A percentile compares a stretch with the other conserved stretches of the same genome.
These are phyloP conservation scores for Amborella trichopoda DNA, from an alignment of 164 flowering plant species.

Conservation along the genomic window DNA sequence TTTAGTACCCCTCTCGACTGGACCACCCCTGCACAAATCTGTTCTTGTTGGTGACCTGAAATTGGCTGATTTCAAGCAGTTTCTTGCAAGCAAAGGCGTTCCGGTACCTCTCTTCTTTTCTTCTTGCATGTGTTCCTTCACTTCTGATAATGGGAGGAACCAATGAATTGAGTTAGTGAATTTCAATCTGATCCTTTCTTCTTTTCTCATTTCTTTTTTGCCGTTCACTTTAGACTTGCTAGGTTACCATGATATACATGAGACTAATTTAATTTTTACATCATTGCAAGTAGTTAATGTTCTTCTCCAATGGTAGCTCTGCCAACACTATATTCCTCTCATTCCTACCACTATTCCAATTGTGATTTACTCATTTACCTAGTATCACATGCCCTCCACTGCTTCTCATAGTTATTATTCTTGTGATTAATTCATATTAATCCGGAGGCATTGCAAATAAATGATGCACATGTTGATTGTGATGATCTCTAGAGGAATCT, in stretches of 20 bases:
- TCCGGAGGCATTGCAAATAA: no score
- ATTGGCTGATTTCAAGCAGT: slow-evolving; percentile 95
- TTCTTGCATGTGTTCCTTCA: not conserved
- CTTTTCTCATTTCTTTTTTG: not conserved
- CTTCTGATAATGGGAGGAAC: not conserved
- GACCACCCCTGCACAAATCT: slow-evolving; percentile 74
- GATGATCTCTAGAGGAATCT: no score
- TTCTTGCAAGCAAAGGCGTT: slow-evolving; percentile 75
- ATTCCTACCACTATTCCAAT: no score
- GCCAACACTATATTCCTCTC: no score
- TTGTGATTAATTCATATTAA: no score
- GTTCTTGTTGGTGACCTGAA: slow-evolving; percentile 92
- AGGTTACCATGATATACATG: not conserved
- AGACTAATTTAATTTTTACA: no score
- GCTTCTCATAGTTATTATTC: no score
- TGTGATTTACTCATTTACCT: no score
- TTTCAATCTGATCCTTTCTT: not conserved
- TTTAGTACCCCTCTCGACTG: slow-evolving; percentile 62
- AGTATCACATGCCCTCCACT: no score
- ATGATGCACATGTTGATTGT: no score
- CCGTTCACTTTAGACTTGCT: not conserved
- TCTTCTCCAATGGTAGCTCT: no score
- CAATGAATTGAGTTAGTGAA: not conserved
- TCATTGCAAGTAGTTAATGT: no score
- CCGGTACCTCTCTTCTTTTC: slow-evolving; percentile 35